Evolutionary conservation across 169 alveolate genomes (phyloP).

Genomic region (Babesia bigemina): DNA sequence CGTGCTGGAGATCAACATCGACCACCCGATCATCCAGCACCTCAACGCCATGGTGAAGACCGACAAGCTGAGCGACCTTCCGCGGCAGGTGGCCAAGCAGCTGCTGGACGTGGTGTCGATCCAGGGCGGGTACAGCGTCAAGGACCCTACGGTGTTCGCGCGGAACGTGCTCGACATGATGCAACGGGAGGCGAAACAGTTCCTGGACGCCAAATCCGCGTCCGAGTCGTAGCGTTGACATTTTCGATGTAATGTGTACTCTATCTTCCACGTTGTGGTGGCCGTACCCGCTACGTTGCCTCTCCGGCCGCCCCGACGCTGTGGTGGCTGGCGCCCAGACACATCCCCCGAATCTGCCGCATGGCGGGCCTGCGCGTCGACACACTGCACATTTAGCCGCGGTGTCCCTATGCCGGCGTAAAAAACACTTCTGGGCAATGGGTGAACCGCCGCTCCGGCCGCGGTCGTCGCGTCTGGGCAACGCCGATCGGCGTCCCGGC

Average conservation of each 20-base stretch:
- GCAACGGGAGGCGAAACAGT: slow-evolving; percentile 76
- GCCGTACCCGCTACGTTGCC: not conserved
- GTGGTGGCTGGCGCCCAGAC: not conserved
- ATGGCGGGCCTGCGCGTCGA: not conserved
- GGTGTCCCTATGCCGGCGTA: not conserved
- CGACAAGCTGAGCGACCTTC: slow-evolving; percentile 68
- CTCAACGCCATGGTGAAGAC: slow-evolving; percentile 78
- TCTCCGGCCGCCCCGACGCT: not conserved
- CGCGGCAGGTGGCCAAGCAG: slow-evolving; percentile 78
- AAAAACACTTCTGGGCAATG: not conserved
- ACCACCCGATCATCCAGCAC: slow-evolving; percentile 91
- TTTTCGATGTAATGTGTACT: not conserved
- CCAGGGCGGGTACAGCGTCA: slow-evolving; percentile 83
- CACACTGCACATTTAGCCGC: not conserved
- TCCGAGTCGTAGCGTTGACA: not conserved
- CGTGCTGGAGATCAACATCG: slow-evolving; percentile 92
- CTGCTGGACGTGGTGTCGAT: slow-evolving; percentile 78
- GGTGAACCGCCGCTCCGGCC: slow-evolving; percentile 4
- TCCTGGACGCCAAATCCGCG: slow-evolving; percentile 9
- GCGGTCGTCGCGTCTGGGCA: slow-evolving; percentile 18
- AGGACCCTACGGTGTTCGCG: slow-evolving; percentile 82
- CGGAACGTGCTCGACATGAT: slow-evolving; percentile 75
- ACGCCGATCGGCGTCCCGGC: slow-evolving; percentile 23
- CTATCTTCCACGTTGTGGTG: not conserved
- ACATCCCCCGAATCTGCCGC: not conserved